Evolutionary conservation across 2,329 filamentous ascomycete genomes (phyloP).

Genomic region (Trichoderma sp.): DNA sequence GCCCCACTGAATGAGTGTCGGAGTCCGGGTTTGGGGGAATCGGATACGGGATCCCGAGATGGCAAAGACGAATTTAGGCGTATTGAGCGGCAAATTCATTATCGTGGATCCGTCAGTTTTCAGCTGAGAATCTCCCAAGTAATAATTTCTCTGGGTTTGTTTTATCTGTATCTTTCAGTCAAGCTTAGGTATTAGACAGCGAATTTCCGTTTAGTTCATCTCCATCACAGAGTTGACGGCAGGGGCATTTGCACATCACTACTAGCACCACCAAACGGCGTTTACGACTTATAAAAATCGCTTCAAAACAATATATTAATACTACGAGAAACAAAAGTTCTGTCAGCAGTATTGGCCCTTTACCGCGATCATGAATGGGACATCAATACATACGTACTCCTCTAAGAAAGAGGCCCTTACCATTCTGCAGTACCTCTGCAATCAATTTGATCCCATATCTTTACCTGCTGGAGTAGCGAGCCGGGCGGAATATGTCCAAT

Average conservation of each 20-base stretch:
- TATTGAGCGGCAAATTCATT: neutral
- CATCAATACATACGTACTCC: neutral
- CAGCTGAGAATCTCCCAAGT: neutral
- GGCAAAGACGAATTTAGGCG: neutral
- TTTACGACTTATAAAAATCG: neutral
- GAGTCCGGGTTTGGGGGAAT: neutral
- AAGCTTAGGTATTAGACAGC: neutral
- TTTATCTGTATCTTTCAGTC: neutral
- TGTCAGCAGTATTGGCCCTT: too few species aligned
- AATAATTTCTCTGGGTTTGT: neutral
- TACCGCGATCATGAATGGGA: neutral
- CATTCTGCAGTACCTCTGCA: slow-evolving; percentile 28
- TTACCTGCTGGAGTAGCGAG: slow-evolving; percentile 31
- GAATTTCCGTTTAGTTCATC: neutral
- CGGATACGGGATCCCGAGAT: slow-evolving; percentile 12
- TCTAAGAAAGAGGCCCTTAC: slow-evolving; percentile 28
- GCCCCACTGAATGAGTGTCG: neutral
- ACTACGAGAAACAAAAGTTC: neutral
- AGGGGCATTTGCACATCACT: neutral
- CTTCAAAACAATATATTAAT: neutral
- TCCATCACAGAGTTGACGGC: neutral
- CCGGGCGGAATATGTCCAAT: slow-evolving; percentile 30
- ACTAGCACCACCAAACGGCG: neutral
- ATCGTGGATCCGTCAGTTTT: neutral
- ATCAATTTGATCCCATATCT: slow-evolving; percentile 30